Evolutionary conservation across 1,139 yeast species (phyloP), one percentile per base, ranked within the genome.

Genomic region (Suhomyces coccinellae): DNA sequence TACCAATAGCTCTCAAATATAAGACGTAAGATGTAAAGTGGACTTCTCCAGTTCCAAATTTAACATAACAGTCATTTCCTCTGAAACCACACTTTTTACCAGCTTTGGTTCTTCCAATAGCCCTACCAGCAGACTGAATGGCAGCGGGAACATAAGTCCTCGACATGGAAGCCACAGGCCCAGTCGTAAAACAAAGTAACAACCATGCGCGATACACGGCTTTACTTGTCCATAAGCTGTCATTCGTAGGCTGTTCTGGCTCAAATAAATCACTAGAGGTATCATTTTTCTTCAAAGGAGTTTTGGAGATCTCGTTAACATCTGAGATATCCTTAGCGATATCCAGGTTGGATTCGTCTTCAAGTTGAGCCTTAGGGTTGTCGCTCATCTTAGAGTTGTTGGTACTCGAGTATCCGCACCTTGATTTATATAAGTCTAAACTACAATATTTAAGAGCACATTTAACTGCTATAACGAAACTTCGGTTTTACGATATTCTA

Each of bases 121-220:
- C 55, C 29, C 63, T 52, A 2, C 73, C 75, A 20, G 64, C 62
- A 0, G 77, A 69, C 52, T 73, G 78, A 32, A 73, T 63, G 0
- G 66, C 63, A 0, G 77, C 77, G 7, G 77, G 74, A 12, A 73
- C 72, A 49, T 73, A 73, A 0, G 75, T 63, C 45, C 75, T 60
- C 2, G 68, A 53, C 77, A 73, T 71, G 1, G 77, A 63, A 3
- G 76, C 65, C n/a, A 66, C 71, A 2, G 77, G 77, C 1, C 78
- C 78, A 2, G 76, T 72, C 8, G 61, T 48, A 36, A 54, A 63
- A 37, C 67, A 60, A 20, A 62, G 48, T 20, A 61, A 44, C 3
- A 52, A 35, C 57, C 56, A 53, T 10, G 72, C 54, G 13, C 65
- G 48, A 45, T 54, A 63, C 12, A 59, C 47, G 7, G 48, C 47